phyloP scores from a whole-genome alignment of 1,139 yeast genomes.

The Magnusiomyces sp. region DNA sequence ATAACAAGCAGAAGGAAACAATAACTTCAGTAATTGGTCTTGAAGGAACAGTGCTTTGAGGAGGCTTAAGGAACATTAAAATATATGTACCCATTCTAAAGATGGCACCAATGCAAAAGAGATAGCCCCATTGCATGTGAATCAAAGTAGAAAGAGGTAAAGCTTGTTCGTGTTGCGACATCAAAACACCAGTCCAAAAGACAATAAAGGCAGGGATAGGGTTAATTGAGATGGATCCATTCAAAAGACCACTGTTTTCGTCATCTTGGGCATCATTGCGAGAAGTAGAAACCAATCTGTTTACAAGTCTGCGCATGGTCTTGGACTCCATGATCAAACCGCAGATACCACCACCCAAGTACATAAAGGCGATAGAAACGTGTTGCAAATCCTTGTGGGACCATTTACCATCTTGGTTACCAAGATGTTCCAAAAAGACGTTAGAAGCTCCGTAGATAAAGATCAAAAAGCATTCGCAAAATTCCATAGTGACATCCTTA shows the following conservation, averaged over 20 bases:
- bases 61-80: slow-evolving; percentile 47
- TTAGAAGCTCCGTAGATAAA: slow-evolving; percentile 84
- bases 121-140: slow-evolving; percentile 87
- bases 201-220: slow-evolving; percentile 91
- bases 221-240: slow-evolving; percentile 37
- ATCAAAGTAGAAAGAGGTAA: slow-evolving; percentile 65
- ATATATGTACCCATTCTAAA: slow-evolving; percentile 66
- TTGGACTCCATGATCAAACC: slow-evolving; percentile 72
- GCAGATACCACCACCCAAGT: slow-evolving; percentile 84
- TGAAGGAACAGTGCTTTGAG: slow-evolving; percentile 39
- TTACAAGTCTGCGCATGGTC: slow-evolving; percentile 31
- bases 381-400: slow-evolving; percentile 90
- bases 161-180: slow-evolving; percentile 92
- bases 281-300: slow-evolving; percentile 12
- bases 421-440: slow-evolving; percentile 81
- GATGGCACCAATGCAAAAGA: slow-evolving; percentile 68
- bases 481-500: slow-evolving; percentile 63
- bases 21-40: slow-evolving; percentile 81
- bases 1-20: slow-evolving; percentile 64
- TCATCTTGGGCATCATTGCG: slow-evolving; percentile 14
- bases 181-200: slow-evolving; percentile 93
- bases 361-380: slow-evolving; percentile 90
- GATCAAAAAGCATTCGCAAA: slow-evolving; percentile 67
- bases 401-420: slow-evolving; percentile 71
- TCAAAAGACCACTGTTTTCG: slow-evolving; percentile 18